Conservation (phyloP, 441 rosid species). For the Kokia cookei region DNA sequence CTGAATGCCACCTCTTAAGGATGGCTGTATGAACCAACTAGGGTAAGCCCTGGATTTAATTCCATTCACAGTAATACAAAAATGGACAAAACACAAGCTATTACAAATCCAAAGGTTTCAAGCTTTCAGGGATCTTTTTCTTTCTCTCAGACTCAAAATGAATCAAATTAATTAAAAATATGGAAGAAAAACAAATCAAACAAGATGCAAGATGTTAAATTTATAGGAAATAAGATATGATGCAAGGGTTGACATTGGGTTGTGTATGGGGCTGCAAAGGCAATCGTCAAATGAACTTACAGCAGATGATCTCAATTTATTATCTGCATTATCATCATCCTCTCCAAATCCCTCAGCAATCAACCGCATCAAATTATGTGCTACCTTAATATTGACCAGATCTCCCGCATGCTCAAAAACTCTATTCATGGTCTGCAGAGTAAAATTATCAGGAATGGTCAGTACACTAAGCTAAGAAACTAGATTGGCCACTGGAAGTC, state of each 20-base stretch:
- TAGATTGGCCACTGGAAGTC: conserved; percentile 4
- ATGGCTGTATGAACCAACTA: not conserved
- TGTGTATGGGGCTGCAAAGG: not conserved
- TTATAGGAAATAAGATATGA: not conserved
- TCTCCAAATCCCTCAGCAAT: conserved; percentile 98
- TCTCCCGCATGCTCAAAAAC: conserved; percentile 99
- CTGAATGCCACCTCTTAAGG: not conserved
- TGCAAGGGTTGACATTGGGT: not conserved
- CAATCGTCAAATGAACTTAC: conserved; percentile 39
- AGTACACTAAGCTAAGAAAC: conserved; percentile 5
- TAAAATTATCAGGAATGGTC: conserved; percentile 8
- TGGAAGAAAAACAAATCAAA: not conserved
- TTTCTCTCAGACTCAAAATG: not conserved
- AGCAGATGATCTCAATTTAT: conserved; percentile 86
- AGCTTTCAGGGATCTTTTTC: not conserved
- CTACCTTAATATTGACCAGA: conserved; percentile 86
- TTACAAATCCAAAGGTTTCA: not conserved
- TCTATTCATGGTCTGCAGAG: conserved; percentile 82
- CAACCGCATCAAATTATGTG: conserved; percentile 91
- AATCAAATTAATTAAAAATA: not conserved
- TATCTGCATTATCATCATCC: conserved; percentile 83
- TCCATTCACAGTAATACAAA: not conserved
- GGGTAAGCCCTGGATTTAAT: not conserved
- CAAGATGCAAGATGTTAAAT: not conserved
- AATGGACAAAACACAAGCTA: not conserved